Evolutionary conservation across 306 rosid genomes (phyloP).

Genomic region (Inga oerstediana): DNA sequence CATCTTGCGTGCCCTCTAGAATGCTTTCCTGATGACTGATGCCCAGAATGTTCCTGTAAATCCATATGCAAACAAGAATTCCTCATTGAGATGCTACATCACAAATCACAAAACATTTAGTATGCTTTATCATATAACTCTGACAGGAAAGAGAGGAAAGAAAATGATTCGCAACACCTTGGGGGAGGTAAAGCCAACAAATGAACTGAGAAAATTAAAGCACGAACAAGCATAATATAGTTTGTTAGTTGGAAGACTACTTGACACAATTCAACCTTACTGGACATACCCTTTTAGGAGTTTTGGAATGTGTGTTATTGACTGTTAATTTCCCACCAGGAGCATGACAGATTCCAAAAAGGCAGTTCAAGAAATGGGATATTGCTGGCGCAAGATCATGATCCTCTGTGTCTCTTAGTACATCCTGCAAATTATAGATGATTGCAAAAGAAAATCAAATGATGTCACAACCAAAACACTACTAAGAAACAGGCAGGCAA

Average conservation of each 20-base stretch:
- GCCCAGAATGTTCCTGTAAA: slow-evolving; percentile 75
- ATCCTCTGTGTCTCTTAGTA: slow-evolving; percentile 86
- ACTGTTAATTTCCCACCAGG: slow-evolving; percentile 53
- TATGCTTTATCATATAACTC: neutral
- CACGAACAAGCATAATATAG: slow-evolving; percentile 10
- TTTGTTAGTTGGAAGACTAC: slow-evolving; percentile 8
- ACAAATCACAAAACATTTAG: slow-evolving; percentile 10
- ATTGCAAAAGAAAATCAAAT: slow-evolving; percentile 16
- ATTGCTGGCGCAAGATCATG: slow-evolving; percentile 85
- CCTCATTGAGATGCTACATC: neutral
- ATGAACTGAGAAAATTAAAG: neutral
- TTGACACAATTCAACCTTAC: slow-evolving; percentile 21
- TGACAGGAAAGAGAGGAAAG: slow-evolving; percentile 9
- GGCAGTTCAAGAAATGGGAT: slow-evolving; percentile 87
- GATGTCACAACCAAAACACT: slow-evolving; percentile 6
- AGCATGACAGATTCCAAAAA: slow-evolving; percentile 82
- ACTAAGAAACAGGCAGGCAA: neutral
- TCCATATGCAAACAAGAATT: slow-evolving; percentile 10
- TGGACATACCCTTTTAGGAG: slow-evolving; percentile 61
- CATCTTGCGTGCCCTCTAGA: slow-evolving; percentile 75
- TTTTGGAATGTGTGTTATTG: slow-evolving; percentile 51
- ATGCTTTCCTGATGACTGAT: slow-evolving; percentile 63
- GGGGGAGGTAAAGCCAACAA: slow-evolving; percentile 21
- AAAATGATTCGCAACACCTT: neutral
- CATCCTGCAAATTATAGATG: slow-evolving; percentile 59